A percentile compares a stretch with the other conserved stretches of the same genome.
phyloP scores from a whole-genome alignment of 495 filamentous ascomycete genomes.

The Clavariopsis aquatica region DNA sequence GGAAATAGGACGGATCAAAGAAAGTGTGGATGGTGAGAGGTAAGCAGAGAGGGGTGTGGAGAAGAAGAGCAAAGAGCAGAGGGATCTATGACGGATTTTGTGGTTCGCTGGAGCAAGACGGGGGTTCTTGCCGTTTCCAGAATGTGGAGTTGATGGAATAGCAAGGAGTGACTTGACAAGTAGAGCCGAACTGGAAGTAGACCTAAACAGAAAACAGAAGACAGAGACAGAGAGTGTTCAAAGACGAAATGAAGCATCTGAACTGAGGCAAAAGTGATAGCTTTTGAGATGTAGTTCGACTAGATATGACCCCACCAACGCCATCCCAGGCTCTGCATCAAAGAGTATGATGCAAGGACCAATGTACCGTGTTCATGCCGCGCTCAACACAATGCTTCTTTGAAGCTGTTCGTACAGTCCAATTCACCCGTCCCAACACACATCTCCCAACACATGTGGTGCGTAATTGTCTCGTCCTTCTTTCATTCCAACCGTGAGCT shows the following conservation, averaged over 20 bases:
- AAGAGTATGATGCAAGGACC: constrained; percentile 10
- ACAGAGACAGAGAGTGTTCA: not conserved
- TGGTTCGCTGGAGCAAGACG: no score
- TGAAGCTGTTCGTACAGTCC: constrained; percentile 26
- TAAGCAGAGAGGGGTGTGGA: not conserved
- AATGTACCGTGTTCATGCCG: not conserved
- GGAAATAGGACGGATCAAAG: not conserved
- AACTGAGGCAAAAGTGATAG: not conserved
- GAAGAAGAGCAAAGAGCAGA: no score
- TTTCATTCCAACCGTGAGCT: no score
- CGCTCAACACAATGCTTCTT: constrained; percentile 1
- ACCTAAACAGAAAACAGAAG: not conserved
- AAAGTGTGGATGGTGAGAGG: not conserved
- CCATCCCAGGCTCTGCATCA: constrained; percentile 11
- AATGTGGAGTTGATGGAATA: not conserved
- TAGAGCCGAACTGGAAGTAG: not conserved
- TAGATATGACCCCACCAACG: constrained; percentile 26
- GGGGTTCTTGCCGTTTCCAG: no score
- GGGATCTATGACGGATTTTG: no score
- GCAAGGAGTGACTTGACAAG: not conserved
- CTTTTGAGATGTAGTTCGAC: constrained; percentile 3
- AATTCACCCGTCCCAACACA: not conserved
- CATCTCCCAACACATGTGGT: not conserved
- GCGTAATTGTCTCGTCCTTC: not conserved
- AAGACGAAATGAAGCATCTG: not conserved